phyloP scores from a whole-genome alignment of 352 stramenopile species.

The Phytopythium mirpurense region DNA sequence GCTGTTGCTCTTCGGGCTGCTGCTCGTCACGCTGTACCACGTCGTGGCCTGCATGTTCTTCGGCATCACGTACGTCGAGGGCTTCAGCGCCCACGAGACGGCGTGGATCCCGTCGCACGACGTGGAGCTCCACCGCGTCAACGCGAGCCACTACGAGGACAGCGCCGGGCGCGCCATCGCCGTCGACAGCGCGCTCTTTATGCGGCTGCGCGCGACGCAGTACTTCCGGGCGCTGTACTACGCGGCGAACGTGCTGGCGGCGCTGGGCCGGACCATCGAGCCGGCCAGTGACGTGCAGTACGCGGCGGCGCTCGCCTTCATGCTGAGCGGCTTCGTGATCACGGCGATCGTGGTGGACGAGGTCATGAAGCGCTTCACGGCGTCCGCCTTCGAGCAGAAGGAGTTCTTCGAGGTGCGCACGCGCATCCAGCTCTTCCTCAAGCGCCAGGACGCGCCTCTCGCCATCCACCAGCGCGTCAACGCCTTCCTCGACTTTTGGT shows the following conservation, averaged over 20 bases:
- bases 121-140: slow-evolving; percentile 16
- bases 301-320: slow-evolving; percentile 30
- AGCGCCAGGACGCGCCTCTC: slow-evolving; percentile 37
- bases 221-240: slow-evolving; percentile 41
- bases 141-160: slow-evolving; percentile 14
- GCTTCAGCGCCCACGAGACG: slow-evolving; percentile 22
- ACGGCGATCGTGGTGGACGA: slow-evolving; percentile 40
- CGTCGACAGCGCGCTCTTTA: slow-evolving; percentile 18
- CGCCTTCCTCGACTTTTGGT: slow-evolving; percentile 67
- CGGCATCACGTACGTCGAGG: slow-evolving; percentile 25
- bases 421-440: slow-evolving; percentile 48
- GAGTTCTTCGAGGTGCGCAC: slow-evolving; percentile 46
- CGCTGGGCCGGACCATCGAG: slow-evolving; percentile 37
- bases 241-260: slow-evolving; percentile 31
- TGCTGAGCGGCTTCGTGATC: slow-evolving; percentile 41
- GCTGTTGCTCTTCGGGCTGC: slow-evolving; percentile 30
- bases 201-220: slow-evolving; percentile 35
- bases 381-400: slow-evolving; percentile 51
- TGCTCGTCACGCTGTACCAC: slow-evolving; percentile 49
- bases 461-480: slow-evolving; percentile 46
- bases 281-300: slow-evolving; percentile 31
- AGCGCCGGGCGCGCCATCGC: slow-evolving; percentile 9
- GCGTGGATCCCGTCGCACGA: slow-evolving; percentile 24
- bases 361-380: slow-evolving; percentile 49
- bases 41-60: slow-evolving; percentile 41